Conservation (phyloP, 108 stramenopile species). For the Phaeodactylum tricornutum region DNA sequence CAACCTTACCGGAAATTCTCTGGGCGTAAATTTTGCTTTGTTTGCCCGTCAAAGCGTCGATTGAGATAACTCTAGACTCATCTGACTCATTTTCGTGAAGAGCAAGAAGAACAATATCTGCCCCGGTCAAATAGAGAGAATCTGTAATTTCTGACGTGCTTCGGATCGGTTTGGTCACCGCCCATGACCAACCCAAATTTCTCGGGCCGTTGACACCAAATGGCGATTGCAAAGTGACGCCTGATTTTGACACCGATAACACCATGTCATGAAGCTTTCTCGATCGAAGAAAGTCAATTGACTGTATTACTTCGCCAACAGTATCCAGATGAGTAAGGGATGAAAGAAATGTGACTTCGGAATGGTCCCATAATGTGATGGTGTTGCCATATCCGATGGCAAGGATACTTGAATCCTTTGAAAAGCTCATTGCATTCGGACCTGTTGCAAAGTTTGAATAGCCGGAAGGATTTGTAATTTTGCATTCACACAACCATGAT, state of each 20-base stretch:
- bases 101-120: not conserved
- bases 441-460: constrained; percentile 36
- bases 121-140: not conserved
- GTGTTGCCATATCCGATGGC: constrained; percentile 52
- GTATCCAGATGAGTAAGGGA: constrained; percentile 30
- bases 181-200: not conserved
- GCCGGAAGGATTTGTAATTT: constrained; percentile 61
- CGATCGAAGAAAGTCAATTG: constrained; percentile 25
- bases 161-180: not conserved
- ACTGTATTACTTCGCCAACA: constrained; percentile 8
- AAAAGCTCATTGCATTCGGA: constrained; percentile 42
- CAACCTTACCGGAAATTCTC: not conserved
- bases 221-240: constrained; percentile 45
- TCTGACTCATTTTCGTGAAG: not conserved
- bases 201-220: constrained; percentile 9
- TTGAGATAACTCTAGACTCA: not conserved
- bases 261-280: constrained; percentile 42
- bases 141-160: not conserved
- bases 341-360: constrained; percentile 46
- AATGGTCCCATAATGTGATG: constrained; percentile 70
- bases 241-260: constrained; percentile 26
- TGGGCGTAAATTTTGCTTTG: not conserved
- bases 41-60: not conserved
- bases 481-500: constrained; percentile 62
- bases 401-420: constrained; percentile 58